A percentile compares a stretch with the other conserved stretches of the same genome.
Evolutionary conservation across 2,329 filamentous ascomycete species (phyloP).

Genomic region (Phialophora macrospora): DNA sequence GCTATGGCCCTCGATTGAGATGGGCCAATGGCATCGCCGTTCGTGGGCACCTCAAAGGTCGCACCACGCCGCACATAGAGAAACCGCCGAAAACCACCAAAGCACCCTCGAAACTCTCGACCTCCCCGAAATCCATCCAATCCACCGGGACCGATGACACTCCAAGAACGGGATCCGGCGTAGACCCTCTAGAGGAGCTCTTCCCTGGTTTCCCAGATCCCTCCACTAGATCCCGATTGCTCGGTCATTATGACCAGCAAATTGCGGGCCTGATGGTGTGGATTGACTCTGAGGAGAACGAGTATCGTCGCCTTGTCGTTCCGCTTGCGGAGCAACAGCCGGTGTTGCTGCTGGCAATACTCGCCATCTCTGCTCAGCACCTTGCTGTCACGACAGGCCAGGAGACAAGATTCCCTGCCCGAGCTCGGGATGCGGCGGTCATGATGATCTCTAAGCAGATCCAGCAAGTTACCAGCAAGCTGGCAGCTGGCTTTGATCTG

Average conservation of each 20-base stretch:
- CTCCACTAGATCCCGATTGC: conserved; percentile 76
- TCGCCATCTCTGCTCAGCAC: conserved; percentile 34
- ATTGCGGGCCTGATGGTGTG: conserved; percentile 36
- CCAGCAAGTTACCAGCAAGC: conserved; percentile 26
- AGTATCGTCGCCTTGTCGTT: conserved; percentile 32
- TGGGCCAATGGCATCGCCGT: conserved; percentile 41
- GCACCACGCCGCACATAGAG: conserved; percentile 30
- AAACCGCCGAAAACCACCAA: conserved; percentile 23
- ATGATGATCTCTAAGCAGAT: conserved; percentile 32
- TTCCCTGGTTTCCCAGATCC: conserved; percentile 66
- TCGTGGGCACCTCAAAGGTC: conserved; percentile 39
- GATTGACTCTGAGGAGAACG: conserved; percentile 34
- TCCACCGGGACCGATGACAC: conserved; percentile 18
- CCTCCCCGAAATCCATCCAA: conserved; percentile 20
- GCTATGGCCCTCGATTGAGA: conserved; percentile 39
- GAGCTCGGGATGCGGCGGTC: conserved; percentile 33
- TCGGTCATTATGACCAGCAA: conserved; percentile 55
- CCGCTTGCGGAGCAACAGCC: conserved; percentile 30
- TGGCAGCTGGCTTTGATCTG: conserved; percentile 31
- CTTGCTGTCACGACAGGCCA: conserved; percentile 30
- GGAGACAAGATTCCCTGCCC: conserved; percentile 28
- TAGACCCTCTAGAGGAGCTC: conserved; percentile 24
- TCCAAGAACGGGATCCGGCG: not conserved
- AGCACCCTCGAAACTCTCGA: conserved; percentile 20
- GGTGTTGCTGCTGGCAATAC: conserved; percentile 31